Evolutionary conservation across 73 alveolate species (phyloP), one percentile per base, ranked within the genome.

Genomic region (Paramecium biaurelia): DNA sequence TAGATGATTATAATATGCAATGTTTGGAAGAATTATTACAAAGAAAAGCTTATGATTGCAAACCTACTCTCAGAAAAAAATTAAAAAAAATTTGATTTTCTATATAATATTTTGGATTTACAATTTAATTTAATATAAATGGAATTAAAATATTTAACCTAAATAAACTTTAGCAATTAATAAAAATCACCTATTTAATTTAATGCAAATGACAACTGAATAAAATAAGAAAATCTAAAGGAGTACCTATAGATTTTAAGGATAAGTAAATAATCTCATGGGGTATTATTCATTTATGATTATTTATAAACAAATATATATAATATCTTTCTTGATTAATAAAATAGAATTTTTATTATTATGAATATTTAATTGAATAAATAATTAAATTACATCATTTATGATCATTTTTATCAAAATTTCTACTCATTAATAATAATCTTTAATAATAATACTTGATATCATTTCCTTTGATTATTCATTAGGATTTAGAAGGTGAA

Each of bases 31-130:
- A 32, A 15, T 37, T 72, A 34, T 24, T 72, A 72, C 35, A 34
- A 72, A 14, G 59, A 72, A 72, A 72, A 72, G 28, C 86, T 2
- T 72, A 72, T 72, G 58, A 72, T 63, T 63, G 45, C 47, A 63
- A 63, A 63, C 84, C 45, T 1, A 14, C 14, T 23, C 49, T 26
- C 12, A 63, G 45, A 63, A 63, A 63, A 63, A 63, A 23, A 1
- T 26, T 14, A 63, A 63, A 12, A 49, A 63, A 63, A 14, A 1
- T 2, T 18, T 53, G 68, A 53, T 53, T 53, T n/a, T 53, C 8
- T 47, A 15, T 47, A 47, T 41, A 12, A 47, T 47, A 4, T 12
- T 38, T 38, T 38, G 47, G 47, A 38, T 38, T 38, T 38, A 38
- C 14, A 38, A 32, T 32, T 32, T 32, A 32, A 32, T 32, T n/a